phyloP scores from a whole-genome alignment of 768 basidiomycete species.

The Calocybe indica region DNA sequence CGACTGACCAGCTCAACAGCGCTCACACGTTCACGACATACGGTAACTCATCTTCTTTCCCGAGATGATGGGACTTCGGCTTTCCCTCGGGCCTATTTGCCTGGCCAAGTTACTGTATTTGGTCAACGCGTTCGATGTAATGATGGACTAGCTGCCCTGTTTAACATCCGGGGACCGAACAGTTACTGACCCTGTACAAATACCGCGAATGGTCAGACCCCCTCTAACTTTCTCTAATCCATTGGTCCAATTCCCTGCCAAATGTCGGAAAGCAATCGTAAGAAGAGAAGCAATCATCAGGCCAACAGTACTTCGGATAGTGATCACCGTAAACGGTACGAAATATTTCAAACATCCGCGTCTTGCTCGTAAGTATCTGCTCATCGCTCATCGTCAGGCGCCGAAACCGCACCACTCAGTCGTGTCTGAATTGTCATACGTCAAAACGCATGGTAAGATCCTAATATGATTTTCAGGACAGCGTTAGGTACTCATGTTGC shows the following conservation, averaged over 20 bases:
- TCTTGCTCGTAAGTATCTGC: no score
- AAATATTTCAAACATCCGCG: neutral
- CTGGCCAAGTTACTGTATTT: constrained; percentile 14
- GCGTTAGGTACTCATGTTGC: neutral
- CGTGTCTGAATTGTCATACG: constrained; percentile 68
- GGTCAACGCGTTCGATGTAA: constrained; percentile 17
- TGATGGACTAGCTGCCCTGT: constrained; percentile 11
- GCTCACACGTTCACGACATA: constrained; percentile 13
- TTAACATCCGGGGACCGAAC: constrained; percentile 17
- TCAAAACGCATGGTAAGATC: constrained; percentile 66
- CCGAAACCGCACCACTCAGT: constrained; percentile 69
- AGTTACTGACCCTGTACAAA: constrained; percentile 17
- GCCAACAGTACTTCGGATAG: constrained; percentile 33
- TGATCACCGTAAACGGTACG: constrained; percentile 48
- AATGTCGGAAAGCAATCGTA: constrained; percentile 24
- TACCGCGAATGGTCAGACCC: constrained; percentile 10
- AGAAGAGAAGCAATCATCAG: constrained; percentile 22
- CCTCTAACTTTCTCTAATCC: constrained; percentile 5
- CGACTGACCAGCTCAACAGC: constrained; percentile 3
- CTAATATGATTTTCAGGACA: neutral
- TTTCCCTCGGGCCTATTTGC: constrained; percentile 22
- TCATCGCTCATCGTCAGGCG: constrained; percentile 24
- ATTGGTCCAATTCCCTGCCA: constrained; percentile 1
- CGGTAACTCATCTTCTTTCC: constrained; percentile 17
- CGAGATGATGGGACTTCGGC: constrained; percentile 17